phyloP scores from a whole-genome alignment of 2,329 filamentous ascomycete species.

The Coccinonectria pachysandricola region DNA sequence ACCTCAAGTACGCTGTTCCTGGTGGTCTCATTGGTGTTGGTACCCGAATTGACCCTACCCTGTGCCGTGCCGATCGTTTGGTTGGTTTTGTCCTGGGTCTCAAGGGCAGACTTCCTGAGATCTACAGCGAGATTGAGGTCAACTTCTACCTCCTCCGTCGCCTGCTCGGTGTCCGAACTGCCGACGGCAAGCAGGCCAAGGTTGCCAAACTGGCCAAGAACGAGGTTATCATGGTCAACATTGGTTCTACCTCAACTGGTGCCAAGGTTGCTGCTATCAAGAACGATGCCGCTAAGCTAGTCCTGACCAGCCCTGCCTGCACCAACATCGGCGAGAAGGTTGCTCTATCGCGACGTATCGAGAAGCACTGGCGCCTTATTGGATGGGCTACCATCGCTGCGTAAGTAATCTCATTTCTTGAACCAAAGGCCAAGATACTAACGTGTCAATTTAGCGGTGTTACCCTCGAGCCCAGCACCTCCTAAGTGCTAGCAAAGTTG shows the following conservation, averaged over 20 bases:
- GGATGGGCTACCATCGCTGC: constrained; percentile 77
- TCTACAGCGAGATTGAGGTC: constrained; percentile 97
- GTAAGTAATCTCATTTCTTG: constrained; percentile 31
- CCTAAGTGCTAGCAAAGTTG: too few relatives aligned
- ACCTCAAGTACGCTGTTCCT: constrained; percentile 95
- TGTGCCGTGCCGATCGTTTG: constrained; percentile 97
- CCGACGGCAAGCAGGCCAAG: constrained; percentile 98
- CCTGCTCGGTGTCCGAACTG: constrained; percentile 91
- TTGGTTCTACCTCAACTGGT: constrained; percentile 92
- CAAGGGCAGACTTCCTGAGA: constrained; percentile 85
- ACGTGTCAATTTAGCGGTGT: constrained; percentile 34
- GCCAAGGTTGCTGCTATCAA: constrained; percentile 96
- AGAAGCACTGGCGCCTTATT: constrained; percentile 97
- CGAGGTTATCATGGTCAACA: constrained; percentile 99
- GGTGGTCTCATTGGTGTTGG: constrained; percentile 97
- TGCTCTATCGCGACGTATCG: constrained; percentile 87
- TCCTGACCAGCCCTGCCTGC: constrained; percentile 86
- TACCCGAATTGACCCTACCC: constrained; percentile 91
- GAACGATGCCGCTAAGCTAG: constrained; percentile 92
- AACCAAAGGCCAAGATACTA: constrained; percentile 9
- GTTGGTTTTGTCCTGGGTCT: constrained; percentile 96
- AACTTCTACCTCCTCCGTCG: constrained; percentile 98
- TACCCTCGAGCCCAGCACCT: constrained; percentile 40
- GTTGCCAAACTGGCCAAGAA: constrained; percentile 97
- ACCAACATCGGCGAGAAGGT: constrained; percentile 98